Evolutionary conservation across 2,329 filamentous ascomycete genomes (phyloP), one percentile per base, ranked within the genome.

Genomic region (Cryoendolithus antarcticus): DNA sequence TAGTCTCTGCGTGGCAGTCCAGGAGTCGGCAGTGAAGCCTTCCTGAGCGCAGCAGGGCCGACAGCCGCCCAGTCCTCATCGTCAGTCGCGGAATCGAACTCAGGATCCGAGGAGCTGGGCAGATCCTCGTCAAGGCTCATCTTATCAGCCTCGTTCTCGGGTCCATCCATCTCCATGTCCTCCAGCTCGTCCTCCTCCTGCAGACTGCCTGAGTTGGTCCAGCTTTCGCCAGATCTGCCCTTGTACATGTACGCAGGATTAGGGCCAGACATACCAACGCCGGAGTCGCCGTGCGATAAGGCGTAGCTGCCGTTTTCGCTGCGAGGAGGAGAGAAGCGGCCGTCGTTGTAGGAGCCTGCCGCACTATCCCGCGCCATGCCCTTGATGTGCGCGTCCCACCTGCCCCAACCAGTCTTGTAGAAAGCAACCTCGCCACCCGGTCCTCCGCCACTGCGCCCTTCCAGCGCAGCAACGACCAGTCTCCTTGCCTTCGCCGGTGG

Each of bases 341-440:
- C 51, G 15, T 58, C 56, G 33, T 48, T 46, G 48, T 56, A 66
- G 10, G 57, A 58, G 36, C 64, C 62, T 29, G 59, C 47, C 15
- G 44, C 55, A n/a, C 56, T 56, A 41, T 57, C 55, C 24, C 51
- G 45, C 6, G 54, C 52, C 8, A 49, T 51, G 39, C 80, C 83
- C 52, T 77, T 77, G 58, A 76, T 72, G 57, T 78, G 78, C 45
- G 88, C 91, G 61, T 93, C 83, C 89, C 89, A 98, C 49, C 86
- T 78, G 43, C 91, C 91, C 89, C 89, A 96, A 55, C 89, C 89
- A 43, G 95, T 86, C 70, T 96, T 96, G 61, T 93, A 83, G 57
- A 93, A 96, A 56, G 80, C 72, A 53, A 91, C 80, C 50, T 85
- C 79, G 48, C 80, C 79, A 45, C 79, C 69, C 44, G 73, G 57